A percentile compares a stretch with the other conserved stretches of the same genome.
Conservation (phyloP, 129 eudicot species). For the Flaveria sonorensis region DNA sequence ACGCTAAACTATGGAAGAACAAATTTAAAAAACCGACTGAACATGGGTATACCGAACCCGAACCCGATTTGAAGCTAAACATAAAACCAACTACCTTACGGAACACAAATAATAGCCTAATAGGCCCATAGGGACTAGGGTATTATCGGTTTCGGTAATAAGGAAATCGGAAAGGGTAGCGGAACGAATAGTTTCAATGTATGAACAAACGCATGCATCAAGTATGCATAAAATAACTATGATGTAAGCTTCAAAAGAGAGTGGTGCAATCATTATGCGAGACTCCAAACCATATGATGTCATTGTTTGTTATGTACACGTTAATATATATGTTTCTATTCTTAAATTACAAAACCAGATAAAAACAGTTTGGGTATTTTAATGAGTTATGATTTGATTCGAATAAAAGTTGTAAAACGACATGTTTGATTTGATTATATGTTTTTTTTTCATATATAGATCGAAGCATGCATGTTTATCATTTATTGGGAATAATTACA, state of each 20-base stretch:
- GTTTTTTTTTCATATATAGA: background rate
- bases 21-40: too few species aligned
- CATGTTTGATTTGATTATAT: background rate
- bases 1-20: too few species aligned
- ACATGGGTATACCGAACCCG: too few species aligned
- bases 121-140: too few species aligned
- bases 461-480: background rate
- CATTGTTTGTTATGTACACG: constrained; percentile 24
- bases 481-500: background rate
- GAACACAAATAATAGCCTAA: too few species aligned
- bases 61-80: too few species aligned
- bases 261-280: constrained; percentile 9
- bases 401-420: background rate
- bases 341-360: constrained; percentile 10
- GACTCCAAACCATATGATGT: constrained; percentile 30
- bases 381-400: background rate
- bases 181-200: background rate
- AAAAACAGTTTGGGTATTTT: background rate
- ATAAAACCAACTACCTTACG: too few species aligned
- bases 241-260: constrained; percentile 20
- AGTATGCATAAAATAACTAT: constrained; percentile 13
- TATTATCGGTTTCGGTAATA: too few species aligned
- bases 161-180: background rate
- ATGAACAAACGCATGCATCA: constrained; percentile 31
- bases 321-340: background rate